phyloP scores from a whole-genome alignment of 345 rosid genomes.

The Salix purpurea region DNA sequence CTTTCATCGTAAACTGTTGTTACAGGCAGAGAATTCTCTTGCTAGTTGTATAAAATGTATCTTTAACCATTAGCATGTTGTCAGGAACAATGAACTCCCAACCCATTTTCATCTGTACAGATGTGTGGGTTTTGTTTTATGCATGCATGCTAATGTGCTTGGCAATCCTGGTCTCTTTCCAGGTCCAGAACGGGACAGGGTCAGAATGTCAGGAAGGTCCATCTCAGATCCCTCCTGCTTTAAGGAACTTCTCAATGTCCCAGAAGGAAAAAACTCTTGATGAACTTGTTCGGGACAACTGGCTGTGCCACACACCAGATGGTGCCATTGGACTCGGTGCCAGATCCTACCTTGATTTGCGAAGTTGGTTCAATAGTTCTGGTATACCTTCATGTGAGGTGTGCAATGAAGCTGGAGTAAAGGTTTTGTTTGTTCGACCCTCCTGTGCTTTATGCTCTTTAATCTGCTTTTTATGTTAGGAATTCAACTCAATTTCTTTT shows the following conservation, averaged over 20 bases:
- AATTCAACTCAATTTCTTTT: neutral
- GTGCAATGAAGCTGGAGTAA: slow-evolving; percentile 86
- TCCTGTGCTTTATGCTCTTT: neutral
- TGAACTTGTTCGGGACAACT: slow-evolving; percentile 65
- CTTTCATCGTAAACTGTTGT: no score
- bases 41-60: neutral
- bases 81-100: neutral
- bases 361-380: slow-evolving; percentile 69
- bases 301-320: slow-evolving; percentile 62
- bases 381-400: slow-evolving; percentile 77
- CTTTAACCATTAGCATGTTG: neutral
- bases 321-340: slow-evolving; percentile 71
- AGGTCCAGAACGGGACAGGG: slow-evolving; percentile 38
- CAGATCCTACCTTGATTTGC: slow-evolving; percentile 78
- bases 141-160: neutral
- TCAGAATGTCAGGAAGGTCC: slow-evolving; percentile 39
- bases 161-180: slow-evolving; percentile 23
- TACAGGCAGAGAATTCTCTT: neutral
- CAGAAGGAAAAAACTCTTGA: slow-evolving; percentile 78
- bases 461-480: neutral
- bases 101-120: neutral
- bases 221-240: slow-evolving; percentile 53
- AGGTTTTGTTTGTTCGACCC: slow-evolving; percentile 42
- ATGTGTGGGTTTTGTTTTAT: neutral
- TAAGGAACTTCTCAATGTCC: slow-evolving; percentile 71